Evolutionary conservation across 2,329 filamentous ascomycete genomes (phyloP).

Genomic region (Verticillium tricorpus): DNA sequence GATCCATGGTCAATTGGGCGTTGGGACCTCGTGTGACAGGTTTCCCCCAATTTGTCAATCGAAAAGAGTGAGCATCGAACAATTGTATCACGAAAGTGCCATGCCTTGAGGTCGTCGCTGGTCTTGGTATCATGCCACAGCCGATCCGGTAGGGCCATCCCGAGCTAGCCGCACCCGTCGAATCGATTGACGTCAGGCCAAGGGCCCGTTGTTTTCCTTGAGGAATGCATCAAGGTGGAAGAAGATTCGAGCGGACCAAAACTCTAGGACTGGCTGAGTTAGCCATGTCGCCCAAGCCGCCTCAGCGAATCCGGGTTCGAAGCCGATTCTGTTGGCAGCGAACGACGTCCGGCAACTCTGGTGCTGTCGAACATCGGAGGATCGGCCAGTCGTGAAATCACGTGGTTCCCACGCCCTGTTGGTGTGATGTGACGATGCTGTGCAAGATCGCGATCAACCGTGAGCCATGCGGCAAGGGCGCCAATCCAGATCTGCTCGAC

Average conservation of each 20-base stretch:
- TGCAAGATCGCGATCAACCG: background rate
- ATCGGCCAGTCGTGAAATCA: background rate
- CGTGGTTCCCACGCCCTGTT: background rate
- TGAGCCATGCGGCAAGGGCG: background rate
- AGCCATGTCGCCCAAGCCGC: background rate
- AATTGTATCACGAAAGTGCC: background rate
- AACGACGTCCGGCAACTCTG: background rate
- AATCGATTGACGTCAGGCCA: background rate
- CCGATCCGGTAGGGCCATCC: background rate
- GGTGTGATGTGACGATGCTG: background rate
- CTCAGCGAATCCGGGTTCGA: background rate
- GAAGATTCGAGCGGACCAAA: background rate
- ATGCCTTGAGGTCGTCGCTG: background rate
- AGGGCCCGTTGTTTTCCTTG: background rate
- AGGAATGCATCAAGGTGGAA: background rate
- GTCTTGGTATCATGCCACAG: background rate
- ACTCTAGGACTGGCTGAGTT: background rate
- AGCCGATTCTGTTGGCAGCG: background rate
- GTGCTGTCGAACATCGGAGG: too few relatives aligned
- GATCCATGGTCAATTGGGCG: background rate
- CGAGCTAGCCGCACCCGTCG: background rate
- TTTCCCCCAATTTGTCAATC: background rate
- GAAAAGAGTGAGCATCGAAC: background rate
- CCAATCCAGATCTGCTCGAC: background rate
- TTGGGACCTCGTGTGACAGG: background rate